A percentile compares a stretch with the other conserved stretches of the same genome.
phyloP scores from a whole-genome alignment of 768 basidiomycete genomes.

The Candolleomyces eurysporus region DNA sequence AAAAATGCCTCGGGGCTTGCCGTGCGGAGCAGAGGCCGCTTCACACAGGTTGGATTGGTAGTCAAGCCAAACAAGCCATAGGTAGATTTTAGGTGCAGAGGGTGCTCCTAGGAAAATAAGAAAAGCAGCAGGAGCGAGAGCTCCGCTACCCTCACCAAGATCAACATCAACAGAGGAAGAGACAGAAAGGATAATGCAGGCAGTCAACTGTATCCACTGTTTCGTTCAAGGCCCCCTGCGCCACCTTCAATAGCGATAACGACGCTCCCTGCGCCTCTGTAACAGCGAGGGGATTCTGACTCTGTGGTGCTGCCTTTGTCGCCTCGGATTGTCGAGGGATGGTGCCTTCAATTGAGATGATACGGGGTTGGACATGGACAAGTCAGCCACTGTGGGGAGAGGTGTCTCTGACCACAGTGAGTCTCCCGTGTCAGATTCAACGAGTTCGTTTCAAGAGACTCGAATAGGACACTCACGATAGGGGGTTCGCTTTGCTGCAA shows the following conservation, averaged over 20 bases:
- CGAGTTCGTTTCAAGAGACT: too few species aligned
- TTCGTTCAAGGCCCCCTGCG: constrained; percentile 48
- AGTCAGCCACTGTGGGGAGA: too few species aligned
- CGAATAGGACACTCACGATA: too few species aligned
- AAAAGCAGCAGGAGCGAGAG: background rate
- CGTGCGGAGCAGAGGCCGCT: too few species aligned
- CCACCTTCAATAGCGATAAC: background rate
- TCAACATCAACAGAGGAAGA: background rate
- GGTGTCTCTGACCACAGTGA: background rate
- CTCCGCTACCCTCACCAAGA: too few species aligned
- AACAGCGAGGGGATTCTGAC: constrained; percentile 76
- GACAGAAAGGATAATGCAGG: background rate
- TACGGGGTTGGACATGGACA: constrained; percentile 48
- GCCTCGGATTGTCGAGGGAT: constrained; percentile 64
- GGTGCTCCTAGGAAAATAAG: background rate
- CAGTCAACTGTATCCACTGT: constrained; percentile 45
- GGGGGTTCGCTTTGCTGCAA: too few species aligned
- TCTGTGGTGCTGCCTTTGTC: constrained; percentile 67
- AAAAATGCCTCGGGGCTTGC: too few species aligned
- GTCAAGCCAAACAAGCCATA: too few species aligned
- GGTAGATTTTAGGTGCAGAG: too few species aligned
- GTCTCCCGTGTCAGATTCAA: too few species aligned
- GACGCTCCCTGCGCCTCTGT: constrained; percentile 29
- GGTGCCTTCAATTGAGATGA: constrained; percentile 81
- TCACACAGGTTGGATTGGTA: too few species aligned